A percentile compares a stretch with the other conserved stretches of the same genome.
These are phyloP conservation scores for Cucurbita maxima DNA, from an alignment of 306 rosid species.

Conservation along the genomic window DNA sequence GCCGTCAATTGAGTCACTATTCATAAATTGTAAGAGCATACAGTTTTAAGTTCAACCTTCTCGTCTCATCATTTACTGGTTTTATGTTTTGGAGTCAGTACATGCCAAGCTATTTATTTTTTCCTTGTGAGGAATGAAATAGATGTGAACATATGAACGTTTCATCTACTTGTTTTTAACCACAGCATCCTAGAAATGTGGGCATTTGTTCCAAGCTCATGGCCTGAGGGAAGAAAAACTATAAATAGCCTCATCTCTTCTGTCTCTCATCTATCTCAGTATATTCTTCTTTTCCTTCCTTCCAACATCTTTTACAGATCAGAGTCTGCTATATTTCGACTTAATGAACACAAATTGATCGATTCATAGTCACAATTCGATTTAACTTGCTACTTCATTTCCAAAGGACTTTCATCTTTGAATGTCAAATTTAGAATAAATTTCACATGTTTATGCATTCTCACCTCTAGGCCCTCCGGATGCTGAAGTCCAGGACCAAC, in stretches of 20 bases:
- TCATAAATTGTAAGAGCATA: not conserved
- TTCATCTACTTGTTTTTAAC: not conserved
- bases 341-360: not conserved
- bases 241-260: not conserved
- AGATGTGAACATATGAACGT: not conserved
- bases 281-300: not conserved
- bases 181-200: not conserved
- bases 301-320: too few relatives aligned
- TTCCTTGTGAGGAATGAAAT: not conserved
- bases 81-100: not conserved
- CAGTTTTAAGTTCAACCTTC: not conserved
- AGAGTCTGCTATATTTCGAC: not conserved
- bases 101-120: not conserved
- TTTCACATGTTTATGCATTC: not conserved
- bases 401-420: not conserved
- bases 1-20: not conserved
- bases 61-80: not conserved
- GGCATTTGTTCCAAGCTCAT: not conserved
- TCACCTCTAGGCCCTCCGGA: conserved; percentile 16
- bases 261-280: not conserved
- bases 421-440: not conserved
- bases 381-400: not conserved
- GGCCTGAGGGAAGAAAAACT: not conserved
- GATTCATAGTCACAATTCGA: not conserved
- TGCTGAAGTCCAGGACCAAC: conserved; percentile 28